phyloP scores from a whole-genome alignment of 768 basidiomycete genomes.

The Amanita rubescens region DNA sequence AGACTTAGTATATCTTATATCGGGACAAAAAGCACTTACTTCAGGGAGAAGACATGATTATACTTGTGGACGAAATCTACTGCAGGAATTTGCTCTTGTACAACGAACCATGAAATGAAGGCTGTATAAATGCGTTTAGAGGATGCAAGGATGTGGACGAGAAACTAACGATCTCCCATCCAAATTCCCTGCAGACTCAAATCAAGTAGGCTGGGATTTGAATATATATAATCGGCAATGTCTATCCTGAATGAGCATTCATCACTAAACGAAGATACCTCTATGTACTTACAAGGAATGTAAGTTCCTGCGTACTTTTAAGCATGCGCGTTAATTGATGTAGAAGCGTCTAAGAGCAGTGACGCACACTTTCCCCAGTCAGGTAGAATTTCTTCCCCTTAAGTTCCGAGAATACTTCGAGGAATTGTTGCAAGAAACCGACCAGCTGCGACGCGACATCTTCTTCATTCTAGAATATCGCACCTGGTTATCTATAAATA shows the following conservation, averaged over 20 bases:
- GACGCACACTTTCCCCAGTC: slow-evolving; percentile 66
- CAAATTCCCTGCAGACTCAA: slow-evolving; percentile 63
- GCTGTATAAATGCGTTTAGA: slow-evolving; percentile 27
- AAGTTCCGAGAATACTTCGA: slow-evolving; percentile 65
- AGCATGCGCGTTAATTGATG: slow-evolving; percentile 2
- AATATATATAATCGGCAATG: slow-evolving; percentile 69
- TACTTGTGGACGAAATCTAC: slow-evolving; percentile 72
- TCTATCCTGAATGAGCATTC: slow-evolving; percentile 31
- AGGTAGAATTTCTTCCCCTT: slow-evolving; percentile 68
- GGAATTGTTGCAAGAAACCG: slow-evolving; percentile 69
- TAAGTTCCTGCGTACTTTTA: slow-evolving; percentile 60
- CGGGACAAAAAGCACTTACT: slow-evolving; percentile 33
- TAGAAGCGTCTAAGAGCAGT: background rate
- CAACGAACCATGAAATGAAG: slow-evolving; percentile 51
- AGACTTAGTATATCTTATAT: background rate
- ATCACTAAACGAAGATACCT: background rate
- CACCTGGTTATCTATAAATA: background rate
- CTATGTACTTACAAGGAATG: slow-evolving; percentile 41
- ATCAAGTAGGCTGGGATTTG: slow-evolving; percentile 42
- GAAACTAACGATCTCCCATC: slow-evolving; percentile 60
- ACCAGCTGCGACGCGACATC: slow-evolving; percentile 41
- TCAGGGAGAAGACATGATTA: slow-evolving; percentile 61
- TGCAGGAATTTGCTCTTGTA: slow-evolving; percentile 64
- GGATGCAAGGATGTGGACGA: background rate
- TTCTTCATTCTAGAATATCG: slow-evolving; percentile 33